phyloP scores from a whole-genome alignment of 129 eudicot species.

The Lonicera japonica region DNA sequence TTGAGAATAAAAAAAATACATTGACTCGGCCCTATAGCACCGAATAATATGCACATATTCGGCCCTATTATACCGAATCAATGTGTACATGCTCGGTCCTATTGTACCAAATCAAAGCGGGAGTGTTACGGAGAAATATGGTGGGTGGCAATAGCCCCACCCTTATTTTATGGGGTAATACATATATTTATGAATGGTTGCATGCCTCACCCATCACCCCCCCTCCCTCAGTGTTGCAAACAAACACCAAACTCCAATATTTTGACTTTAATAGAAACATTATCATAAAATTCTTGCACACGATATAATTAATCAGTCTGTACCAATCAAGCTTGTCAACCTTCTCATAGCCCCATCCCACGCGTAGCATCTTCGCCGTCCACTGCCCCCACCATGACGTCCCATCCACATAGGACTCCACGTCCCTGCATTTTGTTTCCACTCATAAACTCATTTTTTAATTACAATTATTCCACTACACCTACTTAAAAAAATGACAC shows the following conservation, averaged over 20 bases:
- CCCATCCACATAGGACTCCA: constrained; percentile 12
- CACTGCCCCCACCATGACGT: constrained; percentile 23
- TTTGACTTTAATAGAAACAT: constrained; percentile 18
- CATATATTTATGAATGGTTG: neutral
- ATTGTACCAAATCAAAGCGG: too few species aligned
- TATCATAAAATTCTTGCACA: neutral
- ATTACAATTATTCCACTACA: constrained; percentile 1
- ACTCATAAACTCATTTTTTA: constrained; percentile 19
- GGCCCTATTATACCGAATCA: too few species aligned
- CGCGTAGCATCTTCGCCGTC: constrained; percentile 31
- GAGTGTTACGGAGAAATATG: too few species aligned
- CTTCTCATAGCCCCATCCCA: constrained; percentile 12
- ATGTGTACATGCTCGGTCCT: too few species aligned
- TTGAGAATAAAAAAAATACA: too few species aligned
- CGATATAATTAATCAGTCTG: constrained; percentile 26
- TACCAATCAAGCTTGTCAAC: constrained; percentile 18
- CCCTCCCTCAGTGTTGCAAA: neutral
- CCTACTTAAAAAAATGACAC: constrained; percentile 8
- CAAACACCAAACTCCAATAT: constrained; percentile 3
- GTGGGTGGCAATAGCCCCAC: too few species aligned
- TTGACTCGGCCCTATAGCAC: too few species aligned
- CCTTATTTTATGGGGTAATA: too few species aligned
- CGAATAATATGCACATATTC: too few species aligned
- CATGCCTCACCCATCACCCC: neutral
- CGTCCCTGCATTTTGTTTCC: constrained; percentile 11